These are phyloP conservation scores for Xylona heveae DNA, from an alignment of 495 filamentous ascomycete genomes.

Conservation along the genomic window DNA sequence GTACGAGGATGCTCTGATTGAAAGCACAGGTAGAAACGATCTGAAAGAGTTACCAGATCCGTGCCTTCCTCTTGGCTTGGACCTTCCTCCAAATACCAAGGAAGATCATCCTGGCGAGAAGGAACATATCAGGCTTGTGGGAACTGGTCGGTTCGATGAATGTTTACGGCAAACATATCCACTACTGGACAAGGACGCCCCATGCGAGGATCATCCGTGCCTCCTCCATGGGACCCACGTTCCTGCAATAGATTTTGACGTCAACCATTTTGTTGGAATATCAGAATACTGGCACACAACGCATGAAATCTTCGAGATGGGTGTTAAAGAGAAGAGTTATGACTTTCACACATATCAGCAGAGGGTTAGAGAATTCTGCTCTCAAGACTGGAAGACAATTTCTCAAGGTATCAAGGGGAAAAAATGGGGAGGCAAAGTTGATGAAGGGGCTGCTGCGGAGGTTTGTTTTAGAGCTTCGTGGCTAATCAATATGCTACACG, in stretches of 20 bases:
- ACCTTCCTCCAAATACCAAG: constrained; percentile 18
- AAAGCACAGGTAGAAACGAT: constrained; percentile 28
- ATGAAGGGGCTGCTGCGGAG: constrained; percentile 50
- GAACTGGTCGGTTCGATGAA: constrained; percentile 71
- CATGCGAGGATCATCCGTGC: constrained; percentile 69
- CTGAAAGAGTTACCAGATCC: constrained; percentile 66
- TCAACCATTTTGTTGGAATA: constrained; percentile 96
- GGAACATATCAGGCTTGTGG: constrained; percentile 33
- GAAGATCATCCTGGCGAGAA: constrained; percentile 20
- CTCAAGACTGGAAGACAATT: constrained; percentile 59
- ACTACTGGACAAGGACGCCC: constrained; percentile 71
- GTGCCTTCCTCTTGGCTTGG: constrained; percentile 63
- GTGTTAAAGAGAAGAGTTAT: constrained; percentile 64
- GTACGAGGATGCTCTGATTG: constrained; percentile 51
- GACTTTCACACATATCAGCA: constrained; percentile 82
- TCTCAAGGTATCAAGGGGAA: constrained; percentile 34
- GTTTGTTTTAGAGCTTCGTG: constrained; percentile 97
- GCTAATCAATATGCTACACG: constrained; percentile 89
- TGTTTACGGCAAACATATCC: constrained; percentile 68
- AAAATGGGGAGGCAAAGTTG: constrained; percentile 61
- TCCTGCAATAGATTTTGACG: constrained; percentile 89
- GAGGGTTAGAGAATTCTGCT: constrained; percentile 68
- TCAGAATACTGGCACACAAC: constrained; percentile 99
- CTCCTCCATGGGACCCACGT: constrained; percentile 76
- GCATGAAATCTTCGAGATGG: constrained; percentile 75